phyloP scores from a whole-genome alignment of 805 yeast species.

The Candida broadrunensis region DNA sequence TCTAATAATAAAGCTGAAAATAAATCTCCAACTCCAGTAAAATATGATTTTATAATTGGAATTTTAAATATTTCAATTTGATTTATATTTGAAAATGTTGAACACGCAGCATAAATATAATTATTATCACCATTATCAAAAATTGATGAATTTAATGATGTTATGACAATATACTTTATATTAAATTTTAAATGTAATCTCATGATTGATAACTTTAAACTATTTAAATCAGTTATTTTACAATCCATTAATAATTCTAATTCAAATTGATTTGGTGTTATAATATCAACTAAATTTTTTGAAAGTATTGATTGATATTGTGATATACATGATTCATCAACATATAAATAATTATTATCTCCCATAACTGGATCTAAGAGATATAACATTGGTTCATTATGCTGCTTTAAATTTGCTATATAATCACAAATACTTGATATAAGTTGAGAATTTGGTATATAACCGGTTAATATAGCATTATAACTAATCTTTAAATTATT shows the following conservation, averaged over 20 bases:
- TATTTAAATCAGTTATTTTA: slow-evolving; percentile 36
- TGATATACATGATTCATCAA: slow-evolving; percentile 43
- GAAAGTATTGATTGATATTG: slow-evolving; percentile 42
- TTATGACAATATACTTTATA: slow-evolving; percentile 62
- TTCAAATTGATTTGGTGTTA: slow-evolving; percentile 92
- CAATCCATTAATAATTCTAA: slow-evolving; percentile 64
- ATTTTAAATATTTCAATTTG: slow-evolving; percentile 41
- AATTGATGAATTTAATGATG: slow-evolving; percentile 45
- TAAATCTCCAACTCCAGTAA: slow-evolving; percentile 93
- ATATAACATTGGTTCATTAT: slow-evolving; percentile 36
- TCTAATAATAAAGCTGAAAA: slow-evolving; percentile 79
- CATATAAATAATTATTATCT: slow-evolving; percentile 70
- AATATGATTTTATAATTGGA: slow-evolving; percentile 71
- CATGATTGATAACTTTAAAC: slow-evolving; percentile 46
- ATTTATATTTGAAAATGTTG: slow-evolving; percentile 8
- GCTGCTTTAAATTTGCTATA: slow-evolving; percentile 32
- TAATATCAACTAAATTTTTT: slow-evolving; percentile 61
- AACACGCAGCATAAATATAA: slow-evolving; percentile 22
- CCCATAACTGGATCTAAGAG: slow-evolving; percentile 80
- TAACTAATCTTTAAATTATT: slow-evolving; percentile 40
- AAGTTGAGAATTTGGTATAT: slow-evolving; percentile 57
- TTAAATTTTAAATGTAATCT: slow-evolving; percentile 46
- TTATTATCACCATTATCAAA: slow-evolving; percentile 2
- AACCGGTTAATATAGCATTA: slow-evolving; percentile 63
- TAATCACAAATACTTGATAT: slow-evolving; percentile 33